Conservation (phyloP, 148 eudicot species). For the Chenopodium album region DNA sequence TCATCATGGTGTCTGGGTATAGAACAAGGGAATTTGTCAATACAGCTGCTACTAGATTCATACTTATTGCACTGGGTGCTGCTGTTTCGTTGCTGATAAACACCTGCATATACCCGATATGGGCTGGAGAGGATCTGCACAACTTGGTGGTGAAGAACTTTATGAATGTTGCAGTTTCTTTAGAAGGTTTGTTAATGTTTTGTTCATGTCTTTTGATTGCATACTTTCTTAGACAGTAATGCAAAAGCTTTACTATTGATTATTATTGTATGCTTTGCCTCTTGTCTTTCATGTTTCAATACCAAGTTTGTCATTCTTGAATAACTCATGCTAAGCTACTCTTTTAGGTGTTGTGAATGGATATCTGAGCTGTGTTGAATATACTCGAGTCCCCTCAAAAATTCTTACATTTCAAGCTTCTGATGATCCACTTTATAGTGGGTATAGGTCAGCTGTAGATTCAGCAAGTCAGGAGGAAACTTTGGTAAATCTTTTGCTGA, state of each 20-base stretch:
- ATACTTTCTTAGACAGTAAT: not conserved
- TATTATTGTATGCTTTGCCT: not conserved
- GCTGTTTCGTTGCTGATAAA: constrained; percentile 66
- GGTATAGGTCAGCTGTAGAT: constrained; percentile 76
- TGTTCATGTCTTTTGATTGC: constrained; percentile 2
- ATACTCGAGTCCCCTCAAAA: constrained; percentile 64
- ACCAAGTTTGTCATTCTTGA: constrained; percentile 24
- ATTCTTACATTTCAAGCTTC: constrained; percentile 78
- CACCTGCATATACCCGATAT: constrained; percentile 77
- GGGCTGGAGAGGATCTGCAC: constrained; percentile 96
- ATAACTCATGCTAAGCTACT: constrained; percentile 14
- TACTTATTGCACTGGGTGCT: constrained; percentile 89
- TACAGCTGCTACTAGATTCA: constrained; percentile 69
- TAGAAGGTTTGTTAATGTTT: constrained; percentile 61
- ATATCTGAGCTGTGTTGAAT: constrained; percentile 73
- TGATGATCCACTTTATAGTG: constrained; percentile 76
- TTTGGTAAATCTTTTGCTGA: constrained; percentile 43
- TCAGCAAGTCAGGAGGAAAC: constrained; percentile 80
- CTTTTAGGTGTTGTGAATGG: constrained; percentile 64
- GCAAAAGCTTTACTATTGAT: not conserved
- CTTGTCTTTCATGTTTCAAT: constrained; percentile 10
- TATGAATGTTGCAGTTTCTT: constrained; percentile 64
- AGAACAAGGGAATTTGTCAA: constrained; percentile 64
- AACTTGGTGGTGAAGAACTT: constrained; percentile 78
- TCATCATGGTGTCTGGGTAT: constrained; percentile 83